phyloP scores from a whole-genome alignment of 257 asterid species.

The Gentiana macrophylla region DNA sequence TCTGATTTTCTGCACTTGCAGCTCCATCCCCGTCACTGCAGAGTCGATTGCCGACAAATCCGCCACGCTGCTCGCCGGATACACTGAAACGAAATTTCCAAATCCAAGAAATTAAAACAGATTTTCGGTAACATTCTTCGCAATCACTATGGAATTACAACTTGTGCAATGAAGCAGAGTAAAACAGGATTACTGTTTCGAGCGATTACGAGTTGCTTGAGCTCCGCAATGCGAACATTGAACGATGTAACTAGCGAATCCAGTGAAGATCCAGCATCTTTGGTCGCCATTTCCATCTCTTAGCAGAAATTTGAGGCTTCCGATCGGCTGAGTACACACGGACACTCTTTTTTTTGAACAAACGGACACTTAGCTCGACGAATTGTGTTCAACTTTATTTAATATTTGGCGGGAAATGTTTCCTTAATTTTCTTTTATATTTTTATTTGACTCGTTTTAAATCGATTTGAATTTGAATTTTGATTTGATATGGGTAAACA shows the following conservation, averaged over 20 bases:
- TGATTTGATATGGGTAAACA: too few species aligned
- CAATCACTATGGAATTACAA: background rate
- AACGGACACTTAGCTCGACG: background rate
- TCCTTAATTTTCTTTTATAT: background rate
- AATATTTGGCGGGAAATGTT: background rate
- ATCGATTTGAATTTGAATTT: too few species aligned
- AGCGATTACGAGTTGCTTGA: conserved; percentile 84
- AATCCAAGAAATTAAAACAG: background rate
- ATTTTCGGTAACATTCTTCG: background rate
- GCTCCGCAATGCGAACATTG: conserved; percentile 70
- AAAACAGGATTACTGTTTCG: conserved; percentile 50
- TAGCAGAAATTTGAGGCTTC: background rate
- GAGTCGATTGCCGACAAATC: conserved; percentile 74
- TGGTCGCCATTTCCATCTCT: conserved; percentile 42
- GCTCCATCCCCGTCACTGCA: conserved; percentile 69
- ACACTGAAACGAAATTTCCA: conserved; percentile 36
- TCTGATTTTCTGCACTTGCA: conserved; percentile 76
- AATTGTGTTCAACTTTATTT: background rate
- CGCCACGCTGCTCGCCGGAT: conserved; percentile 59
- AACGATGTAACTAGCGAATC: conserved; percentile 65
- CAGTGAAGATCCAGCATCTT: conserved; percentile 70
- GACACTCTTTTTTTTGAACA: background rate
- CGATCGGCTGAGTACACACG: background rate
- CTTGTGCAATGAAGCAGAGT: background rate
- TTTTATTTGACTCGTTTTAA: too few species aligned